phyloP scores from a whole-genome alignment of 805 yeast genomes.

The Middelhovenomyces tepae region DNA sequence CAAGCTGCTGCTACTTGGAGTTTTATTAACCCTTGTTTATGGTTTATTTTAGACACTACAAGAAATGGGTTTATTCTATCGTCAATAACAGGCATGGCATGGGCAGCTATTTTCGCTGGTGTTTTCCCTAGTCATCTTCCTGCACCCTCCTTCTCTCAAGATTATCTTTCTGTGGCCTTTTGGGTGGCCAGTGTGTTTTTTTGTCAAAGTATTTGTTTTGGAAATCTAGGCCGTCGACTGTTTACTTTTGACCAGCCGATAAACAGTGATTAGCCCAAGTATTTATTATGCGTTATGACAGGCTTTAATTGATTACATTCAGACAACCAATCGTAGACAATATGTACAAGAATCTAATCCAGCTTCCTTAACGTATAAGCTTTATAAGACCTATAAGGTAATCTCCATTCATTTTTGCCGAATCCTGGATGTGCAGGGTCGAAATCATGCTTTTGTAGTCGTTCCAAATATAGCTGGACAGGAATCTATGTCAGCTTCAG shows the following conservation, averaged over 20 bases:
- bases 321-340: not conserved
- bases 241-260: slow-evolving; percentile 11
- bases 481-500: slow-evolving; percentile 65
- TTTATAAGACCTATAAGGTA: slow-evolving; percentile 52
- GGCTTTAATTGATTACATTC: too few species aligned
- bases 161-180: slow-evolving; percentile 20
- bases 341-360: slow-evolving; percentile 3
- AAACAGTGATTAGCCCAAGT: not conserved
- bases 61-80: slow-evolving; percentile 29
- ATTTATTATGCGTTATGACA: not conserved
- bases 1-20: slow-evolving; percentile 31
- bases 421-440: slow-evolving; percentile 43
- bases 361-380: slow-evolving; percentile 29
- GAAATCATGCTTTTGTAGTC: slow-evolving; percentile 55
- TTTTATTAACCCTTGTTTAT: slow-evolving; percentile 30
- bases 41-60: slow-evolving; percentile 32
- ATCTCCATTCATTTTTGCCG: slow-evolving; percentile 49
- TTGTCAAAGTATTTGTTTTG: slow-evolving; percentile 30
- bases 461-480: slow-evolving; percentile 48
- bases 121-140: slow-evolving; percentile 18
- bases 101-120: slow-evolving; percentile 22
- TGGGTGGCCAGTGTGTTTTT: slow-evolving; percentile 26
- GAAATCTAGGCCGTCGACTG: slow-evolving; percentile 31
- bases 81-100: slow-evolving; percentile 23
- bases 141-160: slow-evolving; percentile 15